Percentiles rank a stretch among this genome's conserved stretches.
Evolutionary conservation across 345 rosid species (phyloP).

Genomic region (Limnanthes douglasii): DNA sequence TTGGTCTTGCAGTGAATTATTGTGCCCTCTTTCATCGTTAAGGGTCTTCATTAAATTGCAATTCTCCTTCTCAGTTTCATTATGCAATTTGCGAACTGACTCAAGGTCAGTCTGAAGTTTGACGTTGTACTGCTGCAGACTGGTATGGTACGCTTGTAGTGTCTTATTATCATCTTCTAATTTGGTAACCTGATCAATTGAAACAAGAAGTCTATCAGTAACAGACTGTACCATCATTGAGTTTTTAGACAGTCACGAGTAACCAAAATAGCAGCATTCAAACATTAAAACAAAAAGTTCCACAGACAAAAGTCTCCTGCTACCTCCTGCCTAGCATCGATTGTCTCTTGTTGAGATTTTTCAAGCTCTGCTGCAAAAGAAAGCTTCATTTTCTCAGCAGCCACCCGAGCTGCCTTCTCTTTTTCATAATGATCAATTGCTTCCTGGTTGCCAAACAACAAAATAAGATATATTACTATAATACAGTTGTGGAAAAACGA

Average conservation of each 20-base stretch:
- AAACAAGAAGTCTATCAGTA: not conserved
- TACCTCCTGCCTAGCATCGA: slow-evolving; percentile 64
- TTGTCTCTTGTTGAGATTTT: slow-evolving; percentile 48
- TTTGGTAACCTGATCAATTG: slow-evolving; percentile 45
- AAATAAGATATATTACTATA: too few species aligned
- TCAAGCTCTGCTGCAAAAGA: slow-evolving; percentile 55
- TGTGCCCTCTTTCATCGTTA: slow-evolving; percentile 70
- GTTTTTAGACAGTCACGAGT: too few species aligned
- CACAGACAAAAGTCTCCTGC: not conserved
- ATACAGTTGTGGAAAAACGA: too few species aligned
- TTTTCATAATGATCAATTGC: slow-evolving; percentile 39
- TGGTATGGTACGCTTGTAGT: slow-evolving; percentile 67
- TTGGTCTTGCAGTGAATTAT: slow-evolving; percentile 70
- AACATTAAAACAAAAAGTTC: not conserved
- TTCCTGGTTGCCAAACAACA: slow-evolving; percentile 35
- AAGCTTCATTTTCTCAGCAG: slow-evolving; percentile 41
- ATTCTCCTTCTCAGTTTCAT: slow-evolving; percentile 69
- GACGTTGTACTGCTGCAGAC: slow-evolving; percentile 69
- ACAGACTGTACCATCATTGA: not conserved
- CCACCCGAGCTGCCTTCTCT: slow-evolving; percentile 50
- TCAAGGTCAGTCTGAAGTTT: slow-evolving; percentile 62
- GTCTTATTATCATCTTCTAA: slow-evolving; percentile 65
- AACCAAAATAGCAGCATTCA: not conserved
- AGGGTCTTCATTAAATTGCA: slow-evolving; percentile 66
- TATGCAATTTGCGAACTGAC: slow-evolving; percentile 35